Evolutionary conservation across 139 green algal genomes (phyloP).

Genomic region (Chlorella sorokiniana): DNA sequence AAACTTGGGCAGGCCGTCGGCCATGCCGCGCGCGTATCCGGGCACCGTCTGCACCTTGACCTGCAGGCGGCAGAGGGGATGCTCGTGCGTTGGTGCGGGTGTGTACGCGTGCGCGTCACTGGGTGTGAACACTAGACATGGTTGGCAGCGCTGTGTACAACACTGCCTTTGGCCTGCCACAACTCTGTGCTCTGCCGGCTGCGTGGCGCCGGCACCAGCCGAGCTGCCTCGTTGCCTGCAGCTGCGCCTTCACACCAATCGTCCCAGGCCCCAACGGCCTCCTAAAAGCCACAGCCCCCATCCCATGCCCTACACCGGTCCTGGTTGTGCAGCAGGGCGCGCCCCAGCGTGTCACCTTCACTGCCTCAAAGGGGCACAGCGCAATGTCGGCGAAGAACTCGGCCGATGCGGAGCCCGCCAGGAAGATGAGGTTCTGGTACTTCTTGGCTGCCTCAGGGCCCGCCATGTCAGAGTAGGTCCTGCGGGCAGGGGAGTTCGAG

Average conservation of each 20-base stretch:
- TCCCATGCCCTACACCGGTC: too few species aligned
- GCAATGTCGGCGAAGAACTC: constrained; percentile 97
- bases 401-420: constrained; percentile 85
- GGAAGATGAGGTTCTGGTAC: constrained; percentile 90
- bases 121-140: neutral
- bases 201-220: too few species aligned
- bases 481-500: neutral
- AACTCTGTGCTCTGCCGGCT: too few species aligned
- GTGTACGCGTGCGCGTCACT: neutral
- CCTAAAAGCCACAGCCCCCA: too few species aligned
- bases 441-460: constrained; percentile 81
- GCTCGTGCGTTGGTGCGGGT: too few species aligned
- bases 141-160: neutral
- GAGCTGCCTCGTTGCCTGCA: too few species aligned
- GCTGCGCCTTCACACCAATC: too few species aligned
- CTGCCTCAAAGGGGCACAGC: constrained; percentile 93
- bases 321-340: neutral
- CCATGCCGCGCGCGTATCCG: constrained; percentile 83
- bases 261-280: too few species aligned
- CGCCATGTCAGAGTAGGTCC: constrained; percentile 82
- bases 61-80: constrained; percentile 36
- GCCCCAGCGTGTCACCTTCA: constrained; percentile 71
- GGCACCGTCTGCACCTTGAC: constrained; percentile 94
- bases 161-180: too few species aligned
- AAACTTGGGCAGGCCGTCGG: constrained; percentile 89